Conservation (phyloP, 129 eudicot species). For the Tagetes patula region DNA sequence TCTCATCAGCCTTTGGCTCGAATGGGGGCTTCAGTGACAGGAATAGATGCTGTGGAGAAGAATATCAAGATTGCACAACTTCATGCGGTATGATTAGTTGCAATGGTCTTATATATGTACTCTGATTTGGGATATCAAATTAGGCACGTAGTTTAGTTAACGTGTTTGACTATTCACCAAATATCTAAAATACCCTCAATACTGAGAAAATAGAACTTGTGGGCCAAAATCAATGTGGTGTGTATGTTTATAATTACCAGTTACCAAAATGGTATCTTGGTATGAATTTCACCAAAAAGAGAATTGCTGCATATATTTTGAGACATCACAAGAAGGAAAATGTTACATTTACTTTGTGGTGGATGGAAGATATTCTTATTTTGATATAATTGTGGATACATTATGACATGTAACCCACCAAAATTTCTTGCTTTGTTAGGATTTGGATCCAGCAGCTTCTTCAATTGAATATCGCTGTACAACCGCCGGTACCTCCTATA, state of each 20-base stretch:
- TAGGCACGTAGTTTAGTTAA: neutral
- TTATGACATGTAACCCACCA: conserved; percentile 10
- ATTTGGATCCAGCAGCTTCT: conserved; percentile 78
- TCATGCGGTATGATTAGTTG: conserved; percentile 68
- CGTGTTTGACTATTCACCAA: neutral
- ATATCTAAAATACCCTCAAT: neutral
- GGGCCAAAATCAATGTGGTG: neutral
- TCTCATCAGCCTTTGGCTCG: conserved; percentile 92
- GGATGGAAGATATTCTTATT: conserved; percentile 1
- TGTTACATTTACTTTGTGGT: conserved; percentile 15
- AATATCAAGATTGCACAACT: conserved; percentile 80
- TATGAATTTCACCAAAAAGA: neutral
- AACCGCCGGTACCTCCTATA: conserved; percentile 75
- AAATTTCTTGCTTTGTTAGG: conserved; percentile 42
- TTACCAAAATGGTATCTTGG: conserved; percentile 12
- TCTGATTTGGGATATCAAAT: neutral
- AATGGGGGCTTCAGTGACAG: conserved; percentile 94
- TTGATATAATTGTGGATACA: neutral
- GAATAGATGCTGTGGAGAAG: conserved; percentile 94
- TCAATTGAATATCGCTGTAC: conserved; percentile 84
- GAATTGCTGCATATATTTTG: neutral
- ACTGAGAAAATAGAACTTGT: neutral
- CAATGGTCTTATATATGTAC: neutral
- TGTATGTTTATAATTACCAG: neutral
- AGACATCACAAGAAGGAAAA: neutral